Evolutionary conservation across 441 rosid genomes (phyloP).

Genomic region (Gossypium gossypioides): DNA sequence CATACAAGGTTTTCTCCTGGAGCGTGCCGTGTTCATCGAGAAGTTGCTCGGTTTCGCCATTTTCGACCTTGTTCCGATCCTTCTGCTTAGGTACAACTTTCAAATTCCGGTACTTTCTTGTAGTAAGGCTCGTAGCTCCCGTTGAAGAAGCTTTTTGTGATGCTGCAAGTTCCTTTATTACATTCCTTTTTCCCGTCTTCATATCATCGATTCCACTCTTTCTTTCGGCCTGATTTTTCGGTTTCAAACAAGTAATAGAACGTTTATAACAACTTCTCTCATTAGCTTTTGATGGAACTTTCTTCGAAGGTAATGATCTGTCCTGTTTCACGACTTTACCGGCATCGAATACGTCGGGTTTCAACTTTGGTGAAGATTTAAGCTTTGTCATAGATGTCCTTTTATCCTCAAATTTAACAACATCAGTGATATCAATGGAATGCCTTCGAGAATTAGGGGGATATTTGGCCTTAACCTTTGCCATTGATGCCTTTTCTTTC

Average conservation of each 20-base stretch:
- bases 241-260: constrained; percentile 13
- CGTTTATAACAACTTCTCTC: constrained; percentile 15
- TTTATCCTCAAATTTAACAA: constrained; percentile 11
- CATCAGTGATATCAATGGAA: constrained; percentile 8
- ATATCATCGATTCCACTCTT: constrained; percentile 26
- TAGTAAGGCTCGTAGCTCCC: constrained; percentile 23
- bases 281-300: constrained; percentile 24
- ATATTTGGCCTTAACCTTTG: constrained; percentile 21
- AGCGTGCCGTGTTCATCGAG: constrained; percentile 17
- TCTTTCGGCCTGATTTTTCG: constrained; percentile 6
- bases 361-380: constrained; percentile 22
- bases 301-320: constrained; percentile 22
- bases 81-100: constrained; percentile 20
- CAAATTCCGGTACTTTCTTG: constrained; percentile 25
- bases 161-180: not conserved
- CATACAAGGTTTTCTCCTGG: constrained; percentile 56
- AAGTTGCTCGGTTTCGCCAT: constrained; percentile 19
- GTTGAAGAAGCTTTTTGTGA: constrained; percentile 27
- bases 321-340: constrained; percentile 6
- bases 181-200: constrained; percentile 19
- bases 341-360: constrained; percentile 6
- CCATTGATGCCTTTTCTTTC: constrained; percentile 18
- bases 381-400: constrained; percentile 20
- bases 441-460: constrained; percentile 17
- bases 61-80: constrained; percentile 19